Conservation (phyloP, 2,329 filamentous ascomycete genomes). For the Aspergillus sergii region DNA sequence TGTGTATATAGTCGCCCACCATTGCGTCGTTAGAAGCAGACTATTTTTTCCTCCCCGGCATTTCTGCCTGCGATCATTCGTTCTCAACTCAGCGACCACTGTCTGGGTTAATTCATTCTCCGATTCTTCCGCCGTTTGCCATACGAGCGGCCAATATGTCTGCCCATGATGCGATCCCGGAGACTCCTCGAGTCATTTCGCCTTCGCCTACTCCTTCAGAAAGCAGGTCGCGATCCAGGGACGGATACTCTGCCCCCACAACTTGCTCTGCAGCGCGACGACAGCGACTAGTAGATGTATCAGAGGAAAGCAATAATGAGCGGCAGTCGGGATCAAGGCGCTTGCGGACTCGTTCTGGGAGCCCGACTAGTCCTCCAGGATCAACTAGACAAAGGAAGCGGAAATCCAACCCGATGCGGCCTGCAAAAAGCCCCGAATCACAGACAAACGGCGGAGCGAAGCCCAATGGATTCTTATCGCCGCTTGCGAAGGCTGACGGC, state of each 20-base stretch:
- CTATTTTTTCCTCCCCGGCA: conserved; percentile 22
- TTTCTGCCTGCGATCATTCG: conserved; percentile 25
- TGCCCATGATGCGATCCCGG: conserved; percentile 64
- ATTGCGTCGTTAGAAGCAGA: conserved; percentile 34
- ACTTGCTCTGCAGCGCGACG: conserved; percentile 71
- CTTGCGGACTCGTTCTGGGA: conserved; percentile 66
- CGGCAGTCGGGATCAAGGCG: conserved; percentile 57
- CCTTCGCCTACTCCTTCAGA: conserved; percentile 74
- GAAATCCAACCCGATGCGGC: conserved; percentile 43
- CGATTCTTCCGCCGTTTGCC: conserved; percentile 54
- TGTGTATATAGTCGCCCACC: conserved; percentile 30
- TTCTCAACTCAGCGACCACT: conserved; percentile 24
- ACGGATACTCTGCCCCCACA: conserved; percentile 71
- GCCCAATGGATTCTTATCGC: conserved; percentile 42
- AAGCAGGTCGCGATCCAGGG: conserved; percentile 47
- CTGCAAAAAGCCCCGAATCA: conserved; percentile 43
- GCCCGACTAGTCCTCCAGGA: conserved; percentile 27
- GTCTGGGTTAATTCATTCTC: conserved; percentile 27
- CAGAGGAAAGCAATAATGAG: conserved; percentile 50
- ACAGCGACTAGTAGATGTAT: conserved; percentile 55
- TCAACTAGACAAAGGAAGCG: conserved; percentile 54
- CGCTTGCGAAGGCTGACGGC: conserved; percentile 51
- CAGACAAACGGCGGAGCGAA: conserved; percentile 39
- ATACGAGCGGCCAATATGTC: conserved; percentile 42
- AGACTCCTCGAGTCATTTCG: conserved; percentile 84